phyloP scores from a whole-genome alignment of 2,329 filamentous ascomycete genomes.

The Colletotrichum lindemuthianum region DNA sequence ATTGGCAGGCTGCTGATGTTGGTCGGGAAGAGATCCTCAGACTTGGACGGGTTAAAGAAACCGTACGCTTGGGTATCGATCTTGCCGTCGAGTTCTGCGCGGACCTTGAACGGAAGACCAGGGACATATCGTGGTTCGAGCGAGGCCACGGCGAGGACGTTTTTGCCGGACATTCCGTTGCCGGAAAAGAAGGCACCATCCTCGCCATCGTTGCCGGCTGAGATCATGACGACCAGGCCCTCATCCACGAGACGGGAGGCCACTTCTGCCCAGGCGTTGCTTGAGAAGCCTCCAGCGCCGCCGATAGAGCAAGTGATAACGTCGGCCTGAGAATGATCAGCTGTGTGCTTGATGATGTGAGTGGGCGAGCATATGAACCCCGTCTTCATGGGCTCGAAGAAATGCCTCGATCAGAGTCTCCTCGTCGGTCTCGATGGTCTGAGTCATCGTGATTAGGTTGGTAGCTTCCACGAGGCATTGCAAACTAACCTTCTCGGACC shows the following conservation, averaged over 20 bases:
- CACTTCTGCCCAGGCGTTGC: constrained; percentile 45
- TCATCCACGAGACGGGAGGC: constrained; percentile 52
- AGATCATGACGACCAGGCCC: constrained; percentile 51
- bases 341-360: accelerated
- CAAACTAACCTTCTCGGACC: constrained; percentile 30
- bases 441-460: neutral
- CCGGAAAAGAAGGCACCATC: constrained; percentile 52
- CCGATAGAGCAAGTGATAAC: constrained; percentile 48
- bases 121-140: constrained; percentile 41
- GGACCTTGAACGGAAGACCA: constrained; percentile 30
- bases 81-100: neutral
- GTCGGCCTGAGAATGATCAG: constrained; percentile 37
- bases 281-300: constrained; percentile 41
- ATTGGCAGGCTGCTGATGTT: constrained; percentile 38
- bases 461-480: neutral
- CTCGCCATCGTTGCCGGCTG: constrained; percentile 54
- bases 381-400: constrained; percentile 43
- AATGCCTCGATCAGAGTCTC: constrained; percentile 45
- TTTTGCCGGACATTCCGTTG: constrained; percentile 51
- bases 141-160: constrained; percentile 55
- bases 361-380: constrained; percentile 23
- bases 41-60: constrained; percentile 16
- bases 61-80: constrained; percentile 19
- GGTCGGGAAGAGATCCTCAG: constrained; percentile 16
- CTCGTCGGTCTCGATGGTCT: constrained; percentile 38